Conservation (phyloP, 1,284 basidiomycete species). For the Cystobasidium slooffiae region DNA sequence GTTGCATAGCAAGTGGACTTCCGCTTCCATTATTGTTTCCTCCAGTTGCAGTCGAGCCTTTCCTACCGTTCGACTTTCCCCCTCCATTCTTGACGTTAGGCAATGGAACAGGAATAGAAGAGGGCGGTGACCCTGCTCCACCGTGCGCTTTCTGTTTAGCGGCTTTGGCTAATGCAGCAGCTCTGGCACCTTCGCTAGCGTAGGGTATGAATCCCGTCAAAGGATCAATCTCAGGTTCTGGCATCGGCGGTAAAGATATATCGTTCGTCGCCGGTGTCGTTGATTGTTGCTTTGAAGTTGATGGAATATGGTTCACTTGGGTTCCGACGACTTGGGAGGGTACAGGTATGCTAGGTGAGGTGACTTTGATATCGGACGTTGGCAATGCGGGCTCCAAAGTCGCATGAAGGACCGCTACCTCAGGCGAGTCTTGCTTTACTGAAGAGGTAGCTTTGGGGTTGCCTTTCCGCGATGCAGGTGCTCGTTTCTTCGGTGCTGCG, state of each 20-base stretch:
- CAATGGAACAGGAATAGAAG: background rate
- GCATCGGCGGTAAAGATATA: conserved; percentile 19
- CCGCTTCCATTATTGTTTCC: too few species aligned
- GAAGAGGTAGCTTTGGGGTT: background rate
- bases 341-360: too few species aligned
- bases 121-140: conserved; percentile 6
- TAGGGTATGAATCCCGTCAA: conserved; percentile 20
- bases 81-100: conserved; percentile 1
- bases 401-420: background rate
- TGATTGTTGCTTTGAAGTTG: background rate
- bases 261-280: background rate
- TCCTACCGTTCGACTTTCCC: background rate
- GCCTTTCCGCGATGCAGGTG: background rate
- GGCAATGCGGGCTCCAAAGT: too few species aligned
- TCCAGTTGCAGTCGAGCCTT: background rate
- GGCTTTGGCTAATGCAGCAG: conserved; percentile 24
- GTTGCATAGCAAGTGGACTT: too few species aligned
- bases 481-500: background rate
- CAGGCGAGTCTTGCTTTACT: conserved; percentile 1
- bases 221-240: background rate
- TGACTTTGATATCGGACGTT: too few species aligned
- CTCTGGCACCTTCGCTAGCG: conserved; percentile 12
- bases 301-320: too few species aligned
- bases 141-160: conserved; percentile 9
- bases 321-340: too few species aligned